Conservation (phyloP, 1,139 yeast species). For the Yueomyces sp. region DNA sequence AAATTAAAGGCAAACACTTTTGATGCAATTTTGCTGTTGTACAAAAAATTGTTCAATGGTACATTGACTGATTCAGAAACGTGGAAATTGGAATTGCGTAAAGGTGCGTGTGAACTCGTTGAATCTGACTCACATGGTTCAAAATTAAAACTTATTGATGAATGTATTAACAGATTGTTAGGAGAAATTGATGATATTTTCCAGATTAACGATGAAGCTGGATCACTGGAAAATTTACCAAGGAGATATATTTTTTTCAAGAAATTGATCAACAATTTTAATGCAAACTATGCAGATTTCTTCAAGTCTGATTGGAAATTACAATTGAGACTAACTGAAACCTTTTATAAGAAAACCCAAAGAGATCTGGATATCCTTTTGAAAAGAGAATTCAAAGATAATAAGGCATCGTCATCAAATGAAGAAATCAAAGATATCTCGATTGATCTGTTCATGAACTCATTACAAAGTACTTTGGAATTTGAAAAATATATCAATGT, state of each 20-base stretch:
- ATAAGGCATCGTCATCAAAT: constrained; percentile 13
- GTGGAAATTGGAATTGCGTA: constrained; percentile 22
- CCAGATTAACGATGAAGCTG: constrained; percentile 77
- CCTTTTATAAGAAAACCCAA: constrained; percentile 59
- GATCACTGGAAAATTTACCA: constrained; percentile 74
- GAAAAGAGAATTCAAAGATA: constrained; percentile 20
- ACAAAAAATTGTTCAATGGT: constrained; percentile 29
- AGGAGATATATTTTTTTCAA: constrained; percentile 75
- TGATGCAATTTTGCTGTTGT: constrained; percentile 63
- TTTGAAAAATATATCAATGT: constrained; percentile 66
- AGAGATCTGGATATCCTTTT: constrained; percentile 47
- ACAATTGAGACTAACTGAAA: constrained; percentile 42
- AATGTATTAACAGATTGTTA: constrained; percentile 64
- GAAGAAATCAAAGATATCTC: neutral
- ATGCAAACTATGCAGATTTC: constrained; percentile 34
- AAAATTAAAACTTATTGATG: constrained; percentile 49
- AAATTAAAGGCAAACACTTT: constrained; percentile 53
- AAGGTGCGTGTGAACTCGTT: constrained; percentile 55
- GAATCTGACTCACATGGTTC: constrained; percentile 44
- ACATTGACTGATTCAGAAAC: neutral
- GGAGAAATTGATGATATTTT: constrained; percentile 69
- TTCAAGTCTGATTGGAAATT: constrained; percentile 72
- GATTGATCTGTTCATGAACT: constrained; percentile 46
- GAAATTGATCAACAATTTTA: constrained; percentile 51
- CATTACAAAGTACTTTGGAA: constrained; percentile 55